Base-by-base conservation (phyloP, 148 eudicot genomes). In the Chenopodium formosanum region DNA sequence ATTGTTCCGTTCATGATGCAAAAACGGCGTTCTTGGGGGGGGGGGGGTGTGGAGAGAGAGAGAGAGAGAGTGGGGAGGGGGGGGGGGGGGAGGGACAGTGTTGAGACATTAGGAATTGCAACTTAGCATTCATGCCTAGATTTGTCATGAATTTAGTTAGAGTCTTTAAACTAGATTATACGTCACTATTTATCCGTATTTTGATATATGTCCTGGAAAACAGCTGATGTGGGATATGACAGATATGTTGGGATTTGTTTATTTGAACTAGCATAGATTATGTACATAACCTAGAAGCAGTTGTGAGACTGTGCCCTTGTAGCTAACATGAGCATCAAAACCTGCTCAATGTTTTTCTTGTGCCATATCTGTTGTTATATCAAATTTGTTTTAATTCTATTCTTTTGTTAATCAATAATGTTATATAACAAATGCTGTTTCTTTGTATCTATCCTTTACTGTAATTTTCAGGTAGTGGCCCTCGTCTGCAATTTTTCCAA, bases 401-500 rank as follows among this genome's bases (percentile, higher is more conserved):
- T 83, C 23, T 37, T 70, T 16, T 62, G 9, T 29, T 76, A 16
- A 58, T 56, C 10, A 65, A 34, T 37, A 73, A 23, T 44, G 7
- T 40, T 40, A 56, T 1, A 52, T 52, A 68, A 9, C 32, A 34
- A n/a, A 16, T 31, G 23, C 31, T 9, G 31, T 50, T 76, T 70
- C 40, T 69, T 32, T 69, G 58, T 73, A 34, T 74, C 60, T 67
- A 60, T 6, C 65, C 60, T 70, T 25, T 84, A 69, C 46, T 47
- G 12, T 60, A 13, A 20, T 34, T 87, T 85, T 31, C 90, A 96
- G 99, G 89, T 91, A 80, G 94, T 96, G 75, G 99, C 99, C 81
- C 98, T 96, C 74, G 94, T 96, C 75, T 96, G 99, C 92, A 96
- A 92, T 83, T 96, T 96, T 84, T 86, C 89, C 67, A 91, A 86